phyloP scores from a whole-genome alignment of 2,329 filamentous ascomycete species.

The Sporothrix brunneoviolacea region DNA sequence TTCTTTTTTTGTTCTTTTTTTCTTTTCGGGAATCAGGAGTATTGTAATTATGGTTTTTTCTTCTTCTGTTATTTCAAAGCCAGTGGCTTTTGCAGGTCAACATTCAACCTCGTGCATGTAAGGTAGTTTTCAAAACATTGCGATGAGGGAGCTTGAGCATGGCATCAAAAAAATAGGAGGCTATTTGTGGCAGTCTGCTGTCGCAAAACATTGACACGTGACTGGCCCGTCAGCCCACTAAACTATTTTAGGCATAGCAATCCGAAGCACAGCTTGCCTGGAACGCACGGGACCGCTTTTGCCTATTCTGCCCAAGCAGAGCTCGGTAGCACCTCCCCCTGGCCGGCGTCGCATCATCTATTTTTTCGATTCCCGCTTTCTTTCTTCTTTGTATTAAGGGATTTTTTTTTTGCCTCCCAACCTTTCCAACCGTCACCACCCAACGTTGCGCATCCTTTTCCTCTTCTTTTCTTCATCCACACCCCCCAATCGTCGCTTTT shows the following conservation, averaged over 20 bases:
- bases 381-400: neutral
- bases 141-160: no score
- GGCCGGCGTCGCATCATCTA: constrained; percentile 9
- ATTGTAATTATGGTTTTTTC: no score
- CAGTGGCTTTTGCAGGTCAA: no score
- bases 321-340: neutral
- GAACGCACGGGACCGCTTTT: neutral
- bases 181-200: no score
- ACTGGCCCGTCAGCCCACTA: neutral
- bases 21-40: neutral
- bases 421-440: neutral
- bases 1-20: neutral
- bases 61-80: neutral
- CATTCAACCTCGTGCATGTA: no score
- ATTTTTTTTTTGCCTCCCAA: neutral
- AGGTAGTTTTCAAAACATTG: no score
- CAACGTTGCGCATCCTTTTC: neutral
- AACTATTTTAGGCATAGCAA: neutral
- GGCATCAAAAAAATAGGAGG: no score
- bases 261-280: neutral
- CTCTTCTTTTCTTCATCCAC: neutral
- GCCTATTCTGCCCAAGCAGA: neutral
- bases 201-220: constrained; percentile 5
- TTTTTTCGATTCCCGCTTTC: constrained; percentile 12
- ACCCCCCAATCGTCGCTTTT: no score